These are phyloP conservation scores for Cordyceps cateniannulata DNA, from an alignment of 2,329 filamentous ascomycete species.

Conservation along the genomic window DNA sequence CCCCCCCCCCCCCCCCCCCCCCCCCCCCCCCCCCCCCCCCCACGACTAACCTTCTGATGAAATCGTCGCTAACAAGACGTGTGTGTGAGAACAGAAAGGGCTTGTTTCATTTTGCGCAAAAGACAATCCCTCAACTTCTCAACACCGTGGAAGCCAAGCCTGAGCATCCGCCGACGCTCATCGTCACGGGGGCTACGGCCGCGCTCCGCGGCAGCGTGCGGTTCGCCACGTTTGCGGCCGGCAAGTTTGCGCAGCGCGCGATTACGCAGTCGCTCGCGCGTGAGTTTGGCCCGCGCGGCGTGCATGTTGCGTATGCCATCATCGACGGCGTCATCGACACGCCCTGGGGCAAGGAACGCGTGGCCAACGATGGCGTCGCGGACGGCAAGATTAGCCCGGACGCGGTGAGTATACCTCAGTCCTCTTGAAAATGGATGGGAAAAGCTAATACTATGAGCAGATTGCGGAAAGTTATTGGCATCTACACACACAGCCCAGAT, in stretches of 20 bases:
- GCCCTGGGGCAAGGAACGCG: slow-evolving; percentile 54
- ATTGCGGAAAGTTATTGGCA: slow-evolving; percentile 86
- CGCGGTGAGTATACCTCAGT: slow-evolving; percentile 53
- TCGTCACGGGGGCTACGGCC: slow-evolving; percentile 84
- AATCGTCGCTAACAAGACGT: background rate
- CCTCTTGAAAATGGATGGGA: slow-evolving; percentile 9
- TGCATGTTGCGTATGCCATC: slow-evolving; percentile 77
- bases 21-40: slow-evolving; percentile 19
- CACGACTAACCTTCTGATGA: no score
- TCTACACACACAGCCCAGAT: slow-evolving; percentile 72
- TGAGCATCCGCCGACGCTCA: slow-evolving; percentile 64
- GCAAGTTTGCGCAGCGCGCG: slow-evolving; percentile 73
- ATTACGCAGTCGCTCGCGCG: slow-evolving; percentile 68
- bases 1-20: slow-evolving; percentile 19
- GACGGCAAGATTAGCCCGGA: slow-evolving; percentile 66
- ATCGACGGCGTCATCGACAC: slow-evolving; percentile 85
- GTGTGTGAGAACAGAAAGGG: slow-evolving; percentile 42
- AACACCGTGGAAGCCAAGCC: slow-evolving; percentile 37
- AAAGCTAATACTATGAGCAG: slow-evolving; percentile 30
- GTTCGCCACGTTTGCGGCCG: slow-evolving; percentile 66
- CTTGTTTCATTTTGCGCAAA: slow-evolving; percentile 70
- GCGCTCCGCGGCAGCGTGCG: slow-evolving; percentile 65
- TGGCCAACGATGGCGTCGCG: slow-evolving; percentile 37
- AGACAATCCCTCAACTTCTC: slow-evolving; percentile 63
- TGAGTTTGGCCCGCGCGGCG: slow-evolving; percentile 77